Base-by-base conservation (phyloP, 345 rosid genomes). In the Populus tremula region DNA sequence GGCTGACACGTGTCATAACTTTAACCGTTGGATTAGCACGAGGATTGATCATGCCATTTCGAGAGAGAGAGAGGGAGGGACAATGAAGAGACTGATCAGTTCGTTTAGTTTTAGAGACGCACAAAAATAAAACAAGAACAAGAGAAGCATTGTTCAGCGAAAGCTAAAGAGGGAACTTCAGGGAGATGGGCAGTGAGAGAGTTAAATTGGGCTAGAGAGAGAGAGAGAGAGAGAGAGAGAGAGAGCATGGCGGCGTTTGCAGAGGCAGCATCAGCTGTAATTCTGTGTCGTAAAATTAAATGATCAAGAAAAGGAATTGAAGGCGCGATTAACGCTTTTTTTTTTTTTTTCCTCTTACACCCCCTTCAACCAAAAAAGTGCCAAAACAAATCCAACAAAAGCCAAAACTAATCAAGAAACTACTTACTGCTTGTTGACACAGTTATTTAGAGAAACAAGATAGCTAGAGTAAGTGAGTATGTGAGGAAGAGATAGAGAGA, bases 161-260 rank as follows among this genome's bases (percentile, higher is more conserved):
- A 73, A 47, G 75, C 65, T 8, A 38, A 21, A 68, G 53, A 71
- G 50, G 14, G 49, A 73, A 63, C 78, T 71, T 80, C 69, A 59
- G 69, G 79, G 82, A 85, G 71, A 77, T 67, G 78, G 77, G 53
- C 53, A 84, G 64, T 79, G 80, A 83, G 78, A 79, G 80, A 78
- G 71, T 81, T 85, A 76, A 85, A 80, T 83, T 84, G 53, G 69
- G 41, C 82, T 81, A 73, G 75, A 86, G 88, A 66, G 89, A 81
- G 82, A 69, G 66, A 76, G 75, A 73, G 85, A 83, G 75, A 86
- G 88, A 66, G 77, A 68, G 84, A 84, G 79, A 77, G 45, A 80
- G 78, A 47, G 75, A 70, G 69, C 83, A 87, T 86, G 93, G 88
- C 97, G 93, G 97, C 97, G 90, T 85, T 87, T 47, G 97, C 89